phyloP scores from a whole-genome alignment of 179 eudicot genomes.

The Camellia oleifera region DNA sequence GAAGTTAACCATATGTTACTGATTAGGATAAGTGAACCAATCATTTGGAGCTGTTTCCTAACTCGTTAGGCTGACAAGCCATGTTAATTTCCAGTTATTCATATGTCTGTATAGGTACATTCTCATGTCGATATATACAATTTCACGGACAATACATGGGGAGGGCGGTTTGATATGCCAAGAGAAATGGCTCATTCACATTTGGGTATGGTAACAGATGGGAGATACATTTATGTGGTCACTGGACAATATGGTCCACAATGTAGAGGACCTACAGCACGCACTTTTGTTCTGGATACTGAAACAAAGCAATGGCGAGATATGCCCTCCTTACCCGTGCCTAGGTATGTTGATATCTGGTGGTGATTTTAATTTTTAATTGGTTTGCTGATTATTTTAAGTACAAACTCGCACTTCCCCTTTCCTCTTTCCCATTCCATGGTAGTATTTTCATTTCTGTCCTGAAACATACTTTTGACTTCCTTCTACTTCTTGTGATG shows the following conservation, averaged over 20 bases:
- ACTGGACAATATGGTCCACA: conserved; percentile 99
- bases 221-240: conserved; percentile 86
- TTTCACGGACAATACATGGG: conserved; percentile 88
- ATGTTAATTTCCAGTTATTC: neutral
- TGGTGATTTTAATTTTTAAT: neutral
- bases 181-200: conserved; percentile 99
- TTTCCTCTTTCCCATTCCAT: neutral
- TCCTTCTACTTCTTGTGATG: neutral
- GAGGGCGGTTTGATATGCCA: conserved; percentile 95
- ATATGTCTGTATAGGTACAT: conserved; percentile 57
- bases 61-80: conserved; percentile 2
- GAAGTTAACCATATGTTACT: too few relatives aligned
- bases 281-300: conserved; percentile 79
- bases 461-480: neutral
- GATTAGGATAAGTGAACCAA: too few relatives aligned
- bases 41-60: too few relatives aligned
- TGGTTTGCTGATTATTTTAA: conserved; percentile 3
- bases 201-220: conserved; percentile 97
- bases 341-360: conserved; percentile 45
- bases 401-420: neutral
- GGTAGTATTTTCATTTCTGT: neutral
- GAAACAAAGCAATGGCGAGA: conserved; percentile 76
- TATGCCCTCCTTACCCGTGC: conserved; percentile 81
- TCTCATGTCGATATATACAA: conserved; percentile 98
- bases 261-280: conserved; percentile 94